Evolutionary conservation across 495 filamentous ascomycete species (phyloP).

Genomic region (Aspergillus ellipticus): DNA sequence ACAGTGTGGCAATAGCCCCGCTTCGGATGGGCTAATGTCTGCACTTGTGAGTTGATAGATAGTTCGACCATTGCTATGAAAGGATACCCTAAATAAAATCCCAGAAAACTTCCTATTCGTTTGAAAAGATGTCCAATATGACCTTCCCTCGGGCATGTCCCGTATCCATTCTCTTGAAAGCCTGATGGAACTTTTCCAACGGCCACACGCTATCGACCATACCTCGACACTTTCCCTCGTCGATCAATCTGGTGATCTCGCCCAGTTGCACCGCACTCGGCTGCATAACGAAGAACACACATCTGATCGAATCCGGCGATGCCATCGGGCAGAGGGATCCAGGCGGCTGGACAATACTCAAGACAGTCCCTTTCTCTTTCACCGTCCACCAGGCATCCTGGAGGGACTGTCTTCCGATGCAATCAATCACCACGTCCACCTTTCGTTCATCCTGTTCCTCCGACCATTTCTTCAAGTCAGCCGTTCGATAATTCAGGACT

Average conservation of each 20-base stretch:
- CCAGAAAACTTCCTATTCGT: background rate
- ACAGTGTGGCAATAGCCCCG: no score
- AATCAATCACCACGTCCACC: constrained; percentile 53
- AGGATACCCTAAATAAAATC: no score
- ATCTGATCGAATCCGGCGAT: constrained; percentile 14
- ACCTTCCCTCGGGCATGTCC: constrained; percentile 42
- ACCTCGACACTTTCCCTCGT: constrained; percentile 32
- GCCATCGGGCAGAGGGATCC: constrained; percentile 36
- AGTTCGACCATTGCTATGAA: no score
- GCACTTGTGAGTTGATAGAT: no score
- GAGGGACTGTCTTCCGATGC: constrained; percentile 42
- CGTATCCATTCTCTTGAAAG: constrained; percentile 40
- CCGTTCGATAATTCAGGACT: constrained; percentile 41
- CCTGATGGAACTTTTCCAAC: constrained; percentile 43
- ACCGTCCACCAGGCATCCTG: constrained; percentile 45
- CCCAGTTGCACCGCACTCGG: constrained; percentile 37
- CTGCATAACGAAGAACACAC: constrained; percentile 46
- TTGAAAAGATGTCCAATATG: constrained; percentile 29
- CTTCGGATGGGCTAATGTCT: no score
- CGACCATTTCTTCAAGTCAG: constrained; percentile 34
- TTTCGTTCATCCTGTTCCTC: constrained; percentile 16
- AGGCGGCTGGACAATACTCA: constrained; percentile 52
- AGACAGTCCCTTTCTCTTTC: constrained; percentile 36
- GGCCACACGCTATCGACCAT: constrained; percentile 48
- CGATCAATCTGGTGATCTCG: constrained; percentile 40